These are phyloP conservation scores for Coniochaeta hoffmannii DNA, from an alignment of 2,329 filamentous ascomycete species.

Conservation along the genomic window DNA sequence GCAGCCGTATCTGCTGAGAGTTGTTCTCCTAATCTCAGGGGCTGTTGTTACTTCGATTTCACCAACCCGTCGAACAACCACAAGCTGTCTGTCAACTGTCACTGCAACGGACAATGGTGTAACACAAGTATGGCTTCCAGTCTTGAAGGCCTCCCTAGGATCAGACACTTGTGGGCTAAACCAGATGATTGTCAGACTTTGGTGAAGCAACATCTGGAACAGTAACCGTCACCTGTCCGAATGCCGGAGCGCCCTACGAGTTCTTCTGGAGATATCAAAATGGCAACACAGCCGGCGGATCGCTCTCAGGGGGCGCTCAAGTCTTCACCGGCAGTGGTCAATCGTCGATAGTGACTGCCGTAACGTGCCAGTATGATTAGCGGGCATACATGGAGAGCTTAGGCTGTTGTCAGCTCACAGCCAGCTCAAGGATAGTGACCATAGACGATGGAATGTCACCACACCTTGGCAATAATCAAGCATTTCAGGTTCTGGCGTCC, in stretches of 20 bases:
- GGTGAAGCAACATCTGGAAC: not conserved
- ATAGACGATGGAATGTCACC: too few species aligned
- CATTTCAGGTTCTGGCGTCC: too few species aligned
- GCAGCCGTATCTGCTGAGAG: not conserved
- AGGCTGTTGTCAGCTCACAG: too few species aligned
- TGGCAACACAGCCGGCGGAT: not conserved
- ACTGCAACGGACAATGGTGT: slow-evolving; percentile 2
- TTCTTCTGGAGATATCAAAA: not conserved
- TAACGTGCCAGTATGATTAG: not conserved
- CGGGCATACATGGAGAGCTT: too few species aligned
- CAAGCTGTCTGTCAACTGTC: slow-evolving; percentile 1
- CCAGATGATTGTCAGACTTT: too few species aligned
- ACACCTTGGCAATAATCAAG: too few species aligned
- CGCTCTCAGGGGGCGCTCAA: not conserved
- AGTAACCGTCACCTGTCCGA: not conserved
- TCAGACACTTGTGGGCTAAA: too few species aligned
- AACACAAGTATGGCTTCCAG: not conserved
- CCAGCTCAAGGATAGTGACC: too few species aligned
- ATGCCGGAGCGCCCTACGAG: not conserved
- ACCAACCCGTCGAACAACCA: not conserved
- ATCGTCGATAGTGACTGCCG: not conserved
- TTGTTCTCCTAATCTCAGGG: not conserved
- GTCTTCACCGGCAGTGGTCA: not conserved
- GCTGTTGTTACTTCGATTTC: slow-evolving; percentile 2
- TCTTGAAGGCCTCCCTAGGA: not conserved